These are phyloP conservation scores for Trichocladium uniseriatum DNA, from an alignment of 495 filamentous ascomycete species.

Conservation along the genomic window DNA sequence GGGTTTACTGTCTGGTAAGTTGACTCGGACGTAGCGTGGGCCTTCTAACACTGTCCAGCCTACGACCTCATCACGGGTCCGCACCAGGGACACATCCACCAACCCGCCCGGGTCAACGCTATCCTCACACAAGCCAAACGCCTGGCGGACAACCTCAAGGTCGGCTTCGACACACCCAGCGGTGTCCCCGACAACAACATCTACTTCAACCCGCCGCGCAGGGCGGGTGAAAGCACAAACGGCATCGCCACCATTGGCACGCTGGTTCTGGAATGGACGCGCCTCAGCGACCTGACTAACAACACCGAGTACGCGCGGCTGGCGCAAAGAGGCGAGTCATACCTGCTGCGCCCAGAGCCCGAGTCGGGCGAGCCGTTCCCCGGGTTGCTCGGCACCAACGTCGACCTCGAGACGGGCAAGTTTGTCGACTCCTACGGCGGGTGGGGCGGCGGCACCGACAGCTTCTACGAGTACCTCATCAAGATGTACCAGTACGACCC, in stretches of 20 bases:
- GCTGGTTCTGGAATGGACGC: conserved; percentile 78
- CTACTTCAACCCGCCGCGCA: conserved; percentile 45
- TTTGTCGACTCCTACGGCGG: conserved; percentile 61
- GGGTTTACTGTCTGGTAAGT: conserved; percentile 58
- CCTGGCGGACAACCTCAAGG: conserved; percentile 64
- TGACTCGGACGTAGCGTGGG: too few relatives aligned
- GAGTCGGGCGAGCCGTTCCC: conserved; percentile 60
- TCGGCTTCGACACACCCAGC: conserved; percentile 65
- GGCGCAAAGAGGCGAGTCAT: conserved; percentile 58
- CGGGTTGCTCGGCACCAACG: conserved; percentile 61
- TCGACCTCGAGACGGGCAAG: conserved; percentile 53
- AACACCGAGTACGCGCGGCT: conserved; percentile 56
- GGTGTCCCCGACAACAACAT: conserved; percentile 72
- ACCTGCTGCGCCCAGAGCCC: conserved; percentile 60
- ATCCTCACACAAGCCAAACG: conserved; percentile 58
- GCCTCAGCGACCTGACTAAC: conserved; percentile 66
- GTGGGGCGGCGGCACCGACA: conserved; percentile 76
- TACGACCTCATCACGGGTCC: conserved; percentile 75
- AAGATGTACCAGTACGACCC: conserved; percentile 89
- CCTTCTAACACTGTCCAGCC: conserved; percentile 30
- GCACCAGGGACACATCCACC: conserved; percentile 41
- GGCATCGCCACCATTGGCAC: conserved; percentile 65
- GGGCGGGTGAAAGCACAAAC: conserved; percentile 45
- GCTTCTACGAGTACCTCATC: conserved; percentile 86
- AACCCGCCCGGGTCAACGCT: conserved; percentile 39